Evolutionary conservation across 2,329 filamentous ascomycete species (phyloP).

Genomic region (Verticillium klebahnii): DNA sequence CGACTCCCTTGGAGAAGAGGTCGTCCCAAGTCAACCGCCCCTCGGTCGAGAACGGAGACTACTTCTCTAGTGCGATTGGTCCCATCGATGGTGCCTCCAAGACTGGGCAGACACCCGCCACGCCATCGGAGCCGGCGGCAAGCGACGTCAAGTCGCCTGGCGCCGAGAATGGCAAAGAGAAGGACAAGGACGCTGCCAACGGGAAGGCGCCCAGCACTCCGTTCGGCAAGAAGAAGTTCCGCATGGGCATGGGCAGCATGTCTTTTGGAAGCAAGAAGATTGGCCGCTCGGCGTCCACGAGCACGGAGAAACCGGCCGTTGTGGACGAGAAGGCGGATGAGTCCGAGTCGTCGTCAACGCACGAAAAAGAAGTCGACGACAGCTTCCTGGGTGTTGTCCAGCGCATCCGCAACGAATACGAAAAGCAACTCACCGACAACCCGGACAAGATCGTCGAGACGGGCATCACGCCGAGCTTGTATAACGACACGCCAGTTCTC

Average conservation of each 20-base stretch:
- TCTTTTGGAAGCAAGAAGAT: conserved; percentile 83
- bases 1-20: conserved; percentile 49
- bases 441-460: conserved; percentile 54
- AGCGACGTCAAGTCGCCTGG: conserved; percentile 24
- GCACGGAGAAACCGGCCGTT: conserved; percentile 65
- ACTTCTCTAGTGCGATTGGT: conserved; percentile 64
- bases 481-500: conserved; percentile 71
- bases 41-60: conserved; percentile 67
- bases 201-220: conserved; percentile 56
- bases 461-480: conserved; percentile 62
- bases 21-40: conserved; percentile 51
- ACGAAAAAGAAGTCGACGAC: conserved; percentile 72
- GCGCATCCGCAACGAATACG: conserved; percentile 68
- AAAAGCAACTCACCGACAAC: conserved; percentile 56
- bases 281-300: conserved; percentile 61
- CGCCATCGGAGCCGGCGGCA: conserved; percentile 22
- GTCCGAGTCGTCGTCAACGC: conserved; percentile 56
- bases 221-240: conserved; percentile 85
- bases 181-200: conserved; percentile 42
- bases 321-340: conserved; percentile 74
- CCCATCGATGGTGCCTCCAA: conserved; percentile 42
- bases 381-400: conserved; percentile 70
- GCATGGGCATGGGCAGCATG: conserved; percentile 56
- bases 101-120: conserved; percentile 21
- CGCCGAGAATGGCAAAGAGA: conserved; percentile 39